phyloP scores from a whole-genome alignment of 257 asterid species.

The Gentiana macrophylla region DNA sequence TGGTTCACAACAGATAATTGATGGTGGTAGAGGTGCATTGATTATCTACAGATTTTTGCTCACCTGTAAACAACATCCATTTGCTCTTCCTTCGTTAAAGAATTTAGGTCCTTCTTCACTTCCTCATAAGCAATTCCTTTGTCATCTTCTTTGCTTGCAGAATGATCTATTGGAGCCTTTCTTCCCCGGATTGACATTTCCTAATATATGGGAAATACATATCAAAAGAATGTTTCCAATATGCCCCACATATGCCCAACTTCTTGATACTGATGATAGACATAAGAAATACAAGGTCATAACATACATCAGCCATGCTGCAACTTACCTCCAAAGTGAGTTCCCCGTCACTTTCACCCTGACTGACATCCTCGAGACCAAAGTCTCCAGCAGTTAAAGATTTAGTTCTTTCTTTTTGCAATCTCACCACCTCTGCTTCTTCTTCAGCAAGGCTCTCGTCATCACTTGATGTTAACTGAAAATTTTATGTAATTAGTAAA shows the following conservation, averaged over 20 bases:
- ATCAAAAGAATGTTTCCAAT: not conserved
- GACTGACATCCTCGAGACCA: slow-evolving; percentile 55
- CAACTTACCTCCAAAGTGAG: slow-evolving; percentile 61
- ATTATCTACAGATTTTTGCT: no score
- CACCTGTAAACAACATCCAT: slow-evolving; percentile 81
- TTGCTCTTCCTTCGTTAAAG: slow-evolving; percentile 79
- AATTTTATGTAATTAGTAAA: not conserved
- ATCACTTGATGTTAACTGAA: slow-evolving; percentile 56
- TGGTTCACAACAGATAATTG: no score
- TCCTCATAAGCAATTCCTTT: slow-evolving; percentile 39
- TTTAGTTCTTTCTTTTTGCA: slow-evolving; percentile 47
- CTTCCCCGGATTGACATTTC: slow-evolving; percentile 25
- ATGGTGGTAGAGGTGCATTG: no score
- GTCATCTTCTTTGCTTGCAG: slow-evolving; percentile 37
- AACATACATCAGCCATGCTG: slow-evolving; percentile 1
- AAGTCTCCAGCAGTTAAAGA: slow-evolving; percentile 50
- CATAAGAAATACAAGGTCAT: not conserved
- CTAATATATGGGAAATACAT: slow-evolving; percentile 22
- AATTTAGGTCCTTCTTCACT: slow-evolving; percentile 63
- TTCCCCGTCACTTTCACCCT: slow-evolving; percentile 44
- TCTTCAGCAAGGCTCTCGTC: slow-evolving; percentile 68
- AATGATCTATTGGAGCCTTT: not conserved
- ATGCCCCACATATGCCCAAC: no score
- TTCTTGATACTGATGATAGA: no score
- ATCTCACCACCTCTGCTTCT: slow-evolving; percentile 60